Conservation (phyloP, 75 land plant species). For the Picea glauca region DNA sequence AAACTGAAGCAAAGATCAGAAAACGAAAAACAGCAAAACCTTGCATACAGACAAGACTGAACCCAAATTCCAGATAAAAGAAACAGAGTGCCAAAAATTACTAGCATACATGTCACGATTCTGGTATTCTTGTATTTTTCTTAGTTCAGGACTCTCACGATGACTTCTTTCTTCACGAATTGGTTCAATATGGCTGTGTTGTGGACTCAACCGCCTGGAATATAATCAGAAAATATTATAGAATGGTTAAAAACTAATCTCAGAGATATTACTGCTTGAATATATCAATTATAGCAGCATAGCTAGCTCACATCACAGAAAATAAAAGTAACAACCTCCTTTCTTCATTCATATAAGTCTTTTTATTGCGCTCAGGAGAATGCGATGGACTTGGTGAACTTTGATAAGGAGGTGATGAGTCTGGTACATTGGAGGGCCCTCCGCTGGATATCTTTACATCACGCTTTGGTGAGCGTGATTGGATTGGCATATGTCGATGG, state of each 20-base stretch:
- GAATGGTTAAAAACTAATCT: neutral
- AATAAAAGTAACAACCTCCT: slow-evolving; percentile 18
- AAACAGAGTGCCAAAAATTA: neutral
- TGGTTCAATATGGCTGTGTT: slow-evolving; percentile 17
- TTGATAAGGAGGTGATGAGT: slow-evolving; percentile 14
- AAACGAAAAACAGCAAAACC: neutral
- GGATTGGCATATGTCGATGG: neutral
- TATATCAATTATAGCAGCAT: neutral
- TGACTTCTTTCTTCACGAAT: slow-evolving; percentile 7
- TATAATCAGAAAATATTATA: no score
- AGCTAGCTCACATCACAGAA: neutral
- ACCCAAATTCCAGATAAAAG: neutral
- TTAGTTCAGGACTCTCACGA: slow-evolving; percentile 16
- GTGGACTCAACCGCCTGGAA: slow-evolving; percentile 10
- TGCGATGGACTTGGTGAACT: slow-evolving; percentile 17
- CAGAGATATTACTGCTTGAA: neutral
- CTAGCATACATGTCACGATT: slow-evolving; percentile 13
- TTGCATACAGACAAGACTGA: neutral
- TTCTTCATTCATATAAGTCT: slow-evolving; percentile 14
- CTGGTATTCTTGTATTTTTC: slow-evolving; percentile 12
- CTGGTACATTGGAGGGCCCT: neutral
- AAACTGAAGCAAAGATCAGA: neutral
- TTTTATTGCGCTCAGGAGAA: slow-evolving; percentile 13
- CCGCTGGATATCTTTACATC: slow-evolving; percentile 11
- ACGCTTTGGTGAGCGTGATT: slow-evolving; percentile 43